phyloP scores from a whole-genome alignment of 768 basidiomycete species.

The Lactarius quietus region DNA sequence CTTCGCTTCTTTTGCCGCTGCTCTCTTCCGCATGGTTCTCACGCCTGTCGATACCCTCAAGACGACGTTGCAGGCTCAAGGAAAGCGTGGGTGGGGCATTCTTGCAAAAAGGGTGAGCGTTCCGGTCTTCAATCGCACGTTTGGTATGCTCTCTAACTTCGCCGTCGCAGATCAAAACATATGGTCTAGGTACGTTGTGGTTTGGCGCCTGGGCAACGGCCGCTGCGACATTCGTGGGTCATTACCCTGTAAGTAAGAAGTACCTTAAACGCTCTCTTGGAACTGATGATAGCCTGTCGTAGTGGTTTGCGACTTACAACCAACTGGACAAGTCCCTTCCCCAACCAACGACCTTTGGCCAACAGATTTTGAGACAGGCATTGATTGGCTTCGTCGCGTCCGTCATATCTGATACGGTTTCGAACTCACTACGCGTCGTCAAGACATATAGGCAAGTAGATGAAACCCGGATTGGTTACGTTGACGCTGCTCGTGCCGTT shows the following conservation, averaged over 20 bases:
- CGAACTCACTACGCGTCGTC: constrained; percentile 86
- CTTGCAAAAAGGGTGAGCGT: constrained; percentile 57
- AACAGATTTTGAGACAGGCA: constrained; percentile 73
- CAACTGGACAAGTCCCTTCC: constrained; percentile 66
- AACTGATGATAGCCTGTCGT: constrained; percentile 17
- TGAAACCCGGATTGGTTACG: constrained; percentile 73
- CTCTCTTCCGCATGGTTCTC: constrained; percentile 84
- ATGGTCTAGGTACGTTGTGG: constrained; percentile 80
- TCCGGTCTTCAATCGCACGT: not conserved
- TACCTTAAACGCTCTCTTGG: not conserved
- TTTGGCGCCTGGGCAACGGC: constrained; percentile 91
- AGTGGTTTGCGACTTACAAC: constrained; percentile 90
- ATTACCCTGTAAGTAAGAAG: constrained; percentile 63
- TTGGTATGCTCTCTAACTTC: too few species aligned
- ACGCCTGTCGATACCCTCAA: constrained; percentile 94
- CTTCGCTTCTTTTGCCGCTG: constrained; percentile 76
- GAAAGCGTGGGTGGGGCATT: constrained; percentile 61
- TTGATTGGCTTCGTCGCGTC: constrained; percentile 91
- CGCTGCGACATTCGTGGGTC: constrained; percentile 89
- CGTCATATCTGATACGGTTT: constrained; percentile 77
- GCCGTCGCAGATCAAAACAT: constrained; percentile 53
- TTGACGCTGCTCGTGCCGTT: constrained; percentile 72
- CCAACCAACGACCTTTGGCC: constrained; percentile 43
- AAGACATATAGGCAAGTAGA: constrained; percentile 97
- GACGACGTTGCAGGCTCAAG: constrained; percentile 94